Evolutionary conservation across 2,329 filamentous ascomycete species (phyloP), one percentile per base, ranked within the genome.

Genomic region (Fusarium sp.): DNA sequence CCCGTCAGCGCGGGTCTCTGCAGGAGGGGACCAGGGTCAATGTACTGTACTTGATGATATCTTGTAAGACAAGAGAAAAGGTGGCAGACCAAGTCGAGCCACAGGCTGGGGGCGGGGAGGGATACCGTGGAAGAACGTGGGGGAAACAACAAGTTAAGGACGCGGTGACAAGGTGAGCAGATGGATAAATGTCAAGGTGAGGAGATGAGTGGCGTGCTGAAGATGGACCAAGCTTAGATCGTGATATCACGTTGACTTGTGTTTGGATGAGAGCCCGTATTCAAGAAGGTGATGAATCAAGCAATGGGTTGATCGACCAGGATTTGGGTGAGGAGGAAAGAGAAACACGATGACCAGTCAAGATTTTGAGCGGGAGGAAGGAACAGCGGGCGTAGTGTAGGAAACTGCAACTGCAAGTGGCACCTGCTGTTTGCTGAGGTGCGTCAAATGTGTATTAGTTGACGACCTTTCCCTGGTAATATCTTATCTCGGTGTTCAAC

Each of bases 131-230:
- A 60, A 49, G 58, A 53, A 66, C 71, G 73, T 75, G 72, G 74
- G 74, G 70, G 71, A 28, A 63, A 58, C 16, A 37, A 46, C 61
- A 49, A 60, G 53, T 67, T 63, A 51, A 62, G 58, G 51, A 54
- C 30, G 46, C 69, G 66, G 64, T 67, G 70, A 70, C 70, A 66
- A 75, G 73, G 74, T 75, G 60, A 63, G 48, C 72, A 74, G 67
- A 41, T 58, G n/a, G 66, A 75, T 69, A 65, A 54, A 64, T 53
- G 45, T 30, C 62, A 68, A 74, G 72, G 70, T 75, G 73, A 75
- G 74, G 73, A 75, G 74, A 75, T 34, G 66, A 55, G 67, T 75
- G 74, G 73, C 63, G 73, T 75, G 50, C 45, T 39, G 44, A 64
- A 58, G 59, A 42, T 44, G 55, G 48, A 31, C 52, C 44, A 56